These are phyloP conservation scores for Candolleomyces aberdarensis DNA, from an alignment of 768 basidiomycete species.

Conservation along the genomic window DNA sequence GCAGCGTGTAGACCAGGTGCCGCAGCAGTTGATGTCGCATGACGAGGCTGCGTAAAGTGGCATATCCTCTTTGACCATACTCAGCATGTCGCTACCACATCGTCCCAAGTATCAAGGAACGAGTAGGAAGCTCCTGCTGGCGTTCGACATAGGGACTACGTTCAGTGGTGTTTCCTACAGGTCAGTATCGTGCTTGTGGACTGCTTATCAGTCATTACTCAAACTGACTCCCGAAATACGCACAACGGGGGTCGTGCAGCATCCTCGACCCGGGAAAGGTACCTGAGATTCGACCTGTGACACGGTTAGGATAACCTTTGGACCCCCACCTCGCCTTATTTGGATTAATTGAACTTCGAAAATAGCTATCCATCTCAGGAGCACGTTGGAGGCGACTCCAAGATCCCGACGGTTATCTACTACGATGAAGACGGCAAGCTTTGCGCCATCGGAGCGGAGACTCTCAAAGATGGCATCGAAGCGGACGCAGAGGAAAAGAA, in stretches of 20 bases:
- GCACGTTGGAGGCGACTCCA: conserved; percentile 12
- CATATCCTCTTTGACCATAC: no score
- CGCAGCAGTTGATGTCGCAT: no score
- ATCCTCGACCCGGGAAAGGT: conserved; percentile 23
- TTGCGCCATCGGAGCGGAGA: conserved; percentile 10
- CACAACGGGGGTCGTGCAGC: neutral
- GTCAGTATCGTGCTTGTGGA: no score
- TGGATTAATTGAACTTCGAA: conserved; percentile 12
- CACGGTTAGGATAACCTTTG: neutral
- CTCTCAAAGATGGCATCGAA: conserved; percentile 12
- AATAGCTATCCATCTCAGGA: neutral
- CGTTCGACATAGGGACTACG: no score
- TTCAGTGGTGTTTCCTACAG: no score
- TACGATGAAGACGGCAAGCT: conserved; percentile 9
- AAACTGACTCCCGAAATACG: no score
- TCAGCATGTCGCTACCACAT: no score
- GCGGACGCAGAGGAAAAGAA: conserved; percentile 11
- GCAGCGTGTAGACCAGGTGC: no score
- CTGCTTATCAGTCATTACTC: no score
- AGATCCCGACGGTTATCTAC: conserved; percentile 14
- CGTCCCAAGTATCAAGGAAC: no score
- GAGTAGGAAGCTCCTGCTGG: no score
- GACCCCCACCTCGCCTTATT: conserved; percentile 9
- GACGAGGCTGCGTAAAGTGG: no score
- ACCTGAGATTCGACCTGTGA: conserved; percentile 9